A percentile compares a stretch with the other conserved stretches of the same genome.
Evolutionary conservation across 2,329 filamentous ascomycete genomes (phyloP).

Genomic region (Byssochlamys sp.): DNA sequence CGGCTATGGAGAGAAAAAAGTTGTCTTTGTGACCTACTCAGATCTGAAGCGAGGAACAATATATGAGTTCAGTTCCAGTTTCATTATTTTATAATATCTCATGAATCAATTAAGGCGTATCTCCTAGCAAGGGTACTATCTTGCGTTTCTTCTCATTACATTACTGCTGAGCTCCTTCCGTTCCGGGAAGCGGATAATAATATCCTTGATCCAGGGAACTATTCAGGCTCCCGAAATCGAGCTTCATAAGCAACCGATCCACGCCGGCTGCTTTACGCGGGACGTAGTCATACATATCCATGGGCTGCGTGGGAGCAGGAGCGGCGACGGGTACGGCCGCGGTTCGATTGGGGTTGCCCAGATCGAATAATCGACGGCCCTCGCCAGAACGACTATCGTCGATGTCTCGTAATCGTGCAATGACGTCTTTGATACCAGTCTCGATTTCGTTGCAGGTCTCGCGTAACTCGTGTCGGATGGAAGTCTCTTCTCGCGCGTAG

Average conservation of each 20-base stretch:
- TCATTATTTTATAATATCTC: not conserved
- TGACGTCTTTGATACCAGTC: conserved; percentile 53
- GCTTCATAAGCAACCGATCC: conserved; percentile 79
- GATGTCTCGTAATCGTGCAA: conserved; percentile 50
- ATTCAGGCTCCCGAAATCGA: conserved; percentile 50
- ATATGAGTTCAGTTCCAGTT: not conserved
- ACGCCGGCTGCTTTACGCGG: conserved; percentile 68
- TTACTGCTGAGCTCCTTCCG: not conserved
- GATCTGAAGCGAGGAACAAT: not conserved
- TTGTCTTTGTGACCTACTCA: not conserved
- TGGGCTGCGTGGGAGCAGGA: conserved; percentile 15
- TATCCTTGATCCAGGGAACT: conserved; percentile 5
- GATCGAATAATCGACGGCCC: conserved; percentile 25
- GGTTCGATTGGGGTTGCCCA: conserved; percentile 14
- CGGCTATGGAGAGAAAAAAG: not conserved
- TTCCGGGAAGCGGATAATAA: conserved; percentile 1
- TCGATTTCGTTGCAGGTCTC: conserved; percentile 57
- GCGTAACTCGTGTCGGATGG: conserved; percentile 56
- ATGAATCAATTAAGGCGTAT: not conserved
- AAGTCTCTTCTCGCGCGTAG: conserved; percentile 60
- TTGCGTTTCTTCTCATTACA: not conserved
- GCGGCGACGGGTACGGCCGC: conserved; percentile 20
- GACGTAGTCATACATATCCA: conserved; percentile 43
- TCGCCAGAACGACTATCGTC: conserved; percentile 45
- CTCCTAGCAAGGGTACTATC: not conserved